Evolutionary conservation across 1,139 yeast species (phyloP), one percentile per base, ranked within the genome.

Genomic region (Hansenula sp.): DNA sequence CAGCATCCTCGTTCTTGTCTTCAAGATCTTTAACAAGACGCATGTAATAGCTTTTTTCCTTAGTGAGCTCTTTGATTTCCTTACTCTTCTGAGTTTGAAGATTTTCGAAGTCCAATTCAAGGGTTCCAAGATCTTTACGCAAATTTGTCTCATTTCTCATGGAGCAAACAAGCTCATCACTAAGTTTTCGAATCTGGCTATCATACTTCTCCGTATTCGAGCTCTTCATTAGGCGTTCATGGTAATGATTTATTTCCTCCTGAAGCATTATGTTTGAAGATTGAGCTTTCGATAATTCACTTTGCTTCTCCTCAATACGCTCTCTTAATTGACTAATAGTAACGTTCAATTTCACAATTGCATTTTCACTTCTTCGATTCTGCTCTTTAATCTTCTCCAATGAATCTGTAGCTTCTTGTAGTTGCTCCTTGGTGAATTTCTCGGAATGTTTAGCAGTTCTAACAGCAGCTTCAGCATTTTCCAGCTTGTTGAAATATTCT

Each of bases 381-480:
- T 85, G 92, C 38, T 73, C 77, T 46, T 75, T 74, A 12, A 80
- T 71, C 36, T 76, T 68, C 13, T 66, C 66, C 42, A 82, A 64
- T 21, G 79, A 73, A 34, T 68, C 75, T 44, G 71, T 71, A 4
- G 75, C 66, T 26, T 82, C 88, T 19, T 65, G 62, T 43, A 82
- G 65, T 50, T 87, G 89, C 30, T 67, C 66, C 37, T 63, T 65
- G 9, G 84, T 73, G 40, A 69, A 62, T 38, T 73, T 73, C 55
- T 83, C 90, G 16, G 82, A 79, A 48, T 86, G 69, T 33, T 68
- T 59, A 3, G 88, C 77, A 38, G 79, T 73, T 36, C 73, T 68
- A 2, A 85, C 78, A 2, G 88, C 83, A 37, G 82, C 71, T 55
- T 90, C 96, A 1, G 95, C 92, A 44, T 78, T 73, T 53, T 88